Evolutionary conservation across 2,329 filamentous ascomycete genomes (phyloP), one percentile per base, ranked within the genome.

Genomic region (Ascochyta pisi): DNA sequence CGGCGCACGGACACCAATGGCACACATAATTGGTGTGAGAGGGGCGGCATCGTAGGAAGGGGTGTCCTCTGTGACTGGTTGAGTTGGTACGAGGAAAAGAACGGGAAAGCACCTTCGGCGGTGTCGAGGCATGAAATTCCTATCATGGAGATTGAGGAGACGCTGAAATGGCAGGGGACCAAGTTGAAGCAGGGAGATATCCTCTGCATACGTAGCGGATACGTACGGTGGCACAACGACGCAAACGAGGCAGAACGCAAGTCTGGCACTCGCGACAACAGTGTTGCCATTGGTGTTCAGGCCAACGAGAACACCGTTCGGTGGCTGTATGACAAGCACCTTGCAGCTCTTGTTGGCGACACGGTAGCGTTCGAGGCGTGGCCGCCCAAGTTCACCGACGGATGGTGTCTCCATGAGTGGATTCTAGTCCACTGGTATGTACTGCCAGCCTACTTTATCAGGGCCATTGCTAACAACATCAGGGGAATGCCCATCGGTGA

Each of bases 191-290:
- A 66, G 24, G 74, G 74, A 2, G 74, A 77, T 52, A 71, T 76
- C 10, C 42, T 76, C 34, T 63, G 76, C 53, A 64, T 77, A 22
- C 54, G 74, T 1, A 73, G 68, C 45, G 84, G 84, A 8, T 85
- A 79, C 68, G 64, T 74, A 85, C 2, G 69, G 49, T 73, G 73
- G 73, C 66, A 74, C 44, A 64, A 71, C 44, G 65, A 68, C 10
- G 70, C 70, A 8, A 62, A 58, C 16, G 61, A 61, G 40, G 49
- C 57, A 3, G 69, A 67, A 19, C 65, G 70, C 24, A 71, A 71
- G 41, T 61, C 59, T 2, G 68, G 71, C 10, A 74, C 69, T 8
- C 65, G 67, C 15, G 79, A 67, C 54, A 75, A 57, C 55, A 69
- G 33, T 64, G 60, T 59, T 12, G 71, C 42, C 27, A 68, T 58